These are phyloP conservation scores for Dioszegia hungarica DNA, from an alignment of 768 basidiomycete genomes.

Conservation along the genomic window DNA sequence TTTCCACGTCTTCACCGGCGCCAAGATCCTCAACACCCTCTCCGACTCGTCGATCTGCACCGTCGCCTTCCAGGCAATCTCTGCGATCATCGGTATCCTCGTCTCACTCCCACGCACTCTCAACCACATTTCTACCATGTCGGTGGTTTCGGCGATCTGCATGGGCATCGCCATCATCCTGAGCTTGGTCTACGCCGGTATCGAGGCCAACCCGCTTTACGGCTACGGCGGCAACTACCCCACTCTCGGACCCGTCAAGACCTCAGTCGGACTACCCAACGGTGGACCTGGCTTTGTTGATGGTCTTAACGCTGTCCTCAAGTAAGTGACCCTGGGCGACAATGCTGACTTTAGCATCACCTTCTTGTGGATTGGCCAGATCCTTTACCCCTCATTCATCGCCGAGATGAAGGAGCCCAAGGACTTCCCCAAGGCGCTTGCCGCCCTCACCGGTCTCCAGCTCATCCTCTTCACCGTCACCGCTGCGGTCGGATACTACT, in stretches of 20 bases:
- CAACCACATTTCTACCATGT: constrained; percentile 43
- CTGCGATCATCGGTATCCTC: constrained; percentile 40
- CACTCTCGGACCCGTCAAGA: constrained; percentile 29
- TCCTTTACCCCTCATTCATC: constrained; percentile 44
- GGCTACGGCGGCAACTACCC: constrained; percentile 41
- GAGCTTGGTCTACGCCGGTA: constrained; percentile 37
- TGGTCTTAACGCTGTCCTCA: constrained; percentile 38
- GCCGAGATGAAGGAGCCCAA: constrained; percentile 50
- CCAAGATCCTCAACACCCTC: constrained; percentile 42
- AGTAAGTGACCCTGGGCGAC: too few species aligned
- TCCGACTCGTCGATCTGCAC: constrained; percentile 35
- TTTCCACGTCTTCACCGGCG: constrained; percentile 41
- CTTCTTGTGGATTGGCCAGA: constrained; percentile 42
- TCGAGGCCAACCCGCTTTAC: constrained; percentile 37
- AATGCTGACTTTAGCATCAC: constrained; percentile 27
- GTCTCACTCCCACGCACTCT: constrained; percentile 40
- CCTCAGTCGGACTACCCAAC: constrained; percentile 31
- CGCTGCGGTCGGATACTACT: constrained; percentile 40
- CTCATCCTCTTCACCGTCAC: constrained; percentile 33
- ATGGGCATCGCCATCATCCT: constrained; percentile 44
- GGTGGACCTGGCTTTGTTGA: constrained; percentile 29
- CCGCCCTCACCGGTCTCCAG: constrained; percentile 27
- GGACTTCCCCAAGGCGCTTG: constrained; percentile 48
- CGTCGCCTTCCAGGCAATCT: constrained; percentile 39
- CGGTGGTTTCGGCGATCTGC: constrained; percentile 35